Percentiles rank a stretch among this genome's conserved stretches.
Conservation (phyloP, 345 rosid species). For the Lumnitzera littorea region DNA sequence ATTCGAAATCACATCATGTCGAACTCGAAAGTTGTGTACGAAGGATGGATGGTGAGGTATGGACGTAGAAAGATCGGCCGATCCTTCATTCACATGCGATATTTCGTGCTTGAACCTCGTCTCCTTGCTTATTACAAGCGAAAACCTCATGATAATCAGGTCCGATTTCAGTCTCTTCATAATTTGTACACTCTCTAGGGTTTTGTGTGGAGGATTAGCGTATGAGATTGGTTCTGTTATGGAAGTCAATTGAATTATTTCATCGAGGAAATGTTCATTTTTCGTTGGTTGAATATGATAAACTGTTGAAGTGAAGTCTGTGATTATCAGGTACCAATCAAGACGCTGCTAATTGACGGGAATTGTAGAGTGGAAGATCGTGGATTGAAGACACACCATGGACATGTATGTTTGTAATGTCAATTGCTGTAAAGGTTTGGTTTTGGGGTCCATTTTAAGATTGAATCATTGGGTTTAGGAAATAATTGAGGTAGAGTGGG, state of each 20-base stretch:
- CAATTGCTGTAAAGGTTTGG: conserved; percentile 1
- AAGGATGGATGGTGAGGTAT: conserved; percentile 99
- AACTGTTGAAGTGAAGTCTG: conserved; percentile 2
- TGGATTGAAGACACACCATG: conserved; percentile 97
- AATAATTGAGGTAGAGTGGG: no score
- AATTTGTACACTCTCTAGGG: no score
- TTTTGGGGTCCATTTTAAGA: neutral
- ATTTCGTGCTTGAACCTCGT: conserved; percentile 85
- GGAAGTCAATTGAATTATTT: neutral
- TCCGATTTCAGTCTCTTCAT: conserved; percentile 9
- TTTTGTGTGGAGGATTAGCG: neutral
- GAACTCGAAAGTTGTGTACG: conserved; percentile 71
- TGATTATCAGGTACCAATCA: conserved; percentile 80
- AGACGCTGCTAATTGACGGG: conserved; percentile 88
- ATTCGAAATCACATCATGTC: no score
- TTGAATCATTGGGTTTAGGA: no score
- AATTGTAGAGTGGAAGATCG: conserved; percentile 99
- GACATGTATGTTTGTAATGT: conserved; percentile 55
- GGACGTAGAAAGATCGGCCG: conserved; percentile 97
- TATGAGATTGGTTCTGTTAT: neutral
- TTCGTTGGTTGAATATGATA: no score
- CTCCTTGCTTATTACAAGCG: conserved; percentile 95
- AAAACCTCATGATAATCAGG: conserved; percentile 96
- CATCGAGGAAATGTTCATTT: no score
- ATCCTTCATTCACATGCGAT: conserved; percentile 95